Conservation (phyloP, 2,329 filamentous ascomycete genomes). For the Penicillium sp. region DNA sequence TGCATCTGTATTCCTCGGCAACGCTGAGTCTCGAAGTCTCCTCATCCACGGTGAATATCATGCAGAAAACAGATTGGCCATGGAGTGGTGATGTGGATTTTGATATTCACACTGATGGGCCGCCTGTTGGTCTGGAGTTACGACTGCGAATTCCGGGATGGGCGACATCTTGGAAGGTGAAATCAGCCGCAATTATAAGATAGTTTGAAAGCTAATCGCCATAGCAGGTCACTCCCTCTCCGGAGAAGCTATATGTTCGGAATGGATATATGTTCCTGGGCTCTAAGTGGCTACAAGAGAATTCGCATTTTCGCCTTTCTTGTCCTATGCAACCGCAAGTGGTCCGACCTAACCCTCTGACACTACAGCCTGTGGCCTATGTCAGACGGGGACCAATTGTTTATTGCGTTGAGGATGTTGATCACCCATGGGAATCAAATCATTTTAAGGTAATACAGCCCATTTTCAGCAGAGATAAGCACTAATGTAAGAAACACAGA, state of each 20-base stretch:
- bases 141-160: constrained; percentile 57
- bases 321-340: constrained; percentile 51
- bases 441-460: constrained; percentile 38
- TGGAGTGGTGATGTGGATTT: constrained; percentile 57
- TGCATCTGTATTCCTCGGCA: constrained; percentile 59
- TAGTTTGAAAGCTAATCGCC: background rate
- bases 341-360: constrained; percentile 56
- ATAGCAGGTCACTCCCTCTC: constrained; percentile 37
- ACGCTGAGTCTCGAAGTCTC: constrained; percentile 31
- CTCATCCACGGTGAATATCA: constrained; percentile 42
- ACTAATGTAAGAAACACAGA: constrained; percentile 1
- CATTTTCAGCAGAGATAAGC: background rate
- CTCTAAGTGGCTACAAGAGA: constrained; percentile 39
- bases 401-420: constrained; percentile 62
- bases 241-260: constrained; percentile 31
- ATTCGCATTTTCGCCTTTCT: constrained; percentile 49
- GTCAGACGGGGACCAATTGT: constrained; percentile 59
- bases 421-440: constrained; percentile 57
- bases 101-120: constrained; percentile 32
- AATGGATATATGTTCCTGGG: constrained; percentile 55
- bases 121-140: constrained; percentile 39
- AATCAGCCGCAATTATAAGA: background rate
- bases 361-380: constrained; percentile 55
- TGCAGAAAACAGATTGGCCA: constrained; percentile 58
- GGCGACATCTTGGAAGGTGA: constrained; percentile 27